Evolutionary conservation across 169 alveolate genomes (phyloP).

Genomic region (Ichthyophthirius multifiliis): DNA sequence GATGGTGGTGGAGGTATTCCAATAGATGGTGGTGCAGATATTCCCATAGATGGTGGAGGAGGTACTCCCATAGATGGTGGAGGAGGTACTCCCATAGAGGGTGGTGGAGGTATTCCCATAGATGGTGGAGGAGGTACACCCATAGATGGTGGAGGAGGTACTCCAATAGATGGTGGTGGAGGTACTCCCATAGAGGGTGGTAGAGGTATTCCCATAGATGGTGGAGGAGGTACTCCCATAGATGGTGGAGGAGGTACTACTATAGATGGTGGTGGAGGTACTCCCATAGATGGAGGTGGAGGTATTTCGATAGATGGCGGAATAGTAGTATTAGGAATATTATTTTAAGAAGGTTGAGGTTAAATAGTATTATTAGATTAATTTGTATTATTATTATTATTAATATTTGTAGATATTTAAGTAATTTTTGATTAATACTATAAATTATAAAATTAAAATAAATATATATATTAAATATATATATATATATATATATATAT

Average conservation of each 20-base stretch:
- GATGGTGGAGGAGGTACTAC: background rate
- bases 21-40: too few species aligned
- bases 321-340: too few species aligned
- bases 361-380: background rate
- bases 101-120: background rate
- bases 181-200: background rate
- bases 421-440: background rate
- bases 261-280: background rate
- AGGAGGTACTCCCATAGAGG: background rate
- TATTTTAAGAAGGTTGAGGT: too few species aligned
- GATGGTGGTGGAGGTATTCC: background rate
- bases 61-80: background rate
- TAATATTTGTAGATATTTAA: background rate
- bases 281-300: too few species aligned
- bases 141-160: background rate
- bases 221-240: background rate
- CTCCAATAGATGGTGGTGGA: background rate
- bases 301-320: too few species aligned
- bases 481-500: too few species aligned
- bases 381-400: background rate
- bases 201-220: background rate
- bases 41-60: constrained; percentile 18
- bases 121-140: background rate
- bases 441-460: background rate
- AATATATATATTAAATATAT: too few species aligned